Percentiles rank a stretch among this genome's conserved stretches.
These are phyloP conservation scores for Colletotrichum costaricense DNA, from an alignment of 2,329 filamentous ascomycete species.

Conservation along the genomic window DNA sequence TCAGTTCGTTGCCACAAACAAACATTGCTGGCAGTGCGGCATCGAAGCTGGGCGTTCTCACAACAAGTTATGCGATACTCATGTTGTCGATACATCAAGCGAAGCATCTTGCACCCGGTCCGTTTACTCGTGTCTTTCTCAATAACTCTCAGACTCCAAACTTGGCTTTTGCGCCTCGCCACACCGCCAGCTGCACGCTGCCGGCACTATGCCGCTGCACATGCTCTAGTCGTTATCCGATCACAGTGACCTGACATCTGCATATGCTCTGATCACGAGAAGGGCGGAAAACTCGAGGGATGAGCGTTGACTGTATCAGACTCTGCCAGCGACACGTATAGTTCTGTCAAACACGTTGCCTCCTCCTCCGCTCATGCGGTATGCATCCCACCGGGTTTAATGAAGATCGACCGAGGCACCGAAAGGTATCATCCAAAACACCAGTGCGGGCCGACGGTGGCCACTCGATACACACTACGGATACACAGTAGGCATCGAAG, in stretches of 20 bases:
- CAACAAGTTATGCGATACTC: not conserved
- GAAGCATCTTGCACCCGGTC: not conserved
- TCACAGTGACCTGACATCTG: not conserved
- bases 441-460: not conserved
- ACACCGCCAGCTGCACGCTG: not conserved
- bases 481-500: not conserved
- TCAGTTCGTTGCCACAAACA: not conserved
- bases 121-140: not conserved
- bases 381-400: not conserved
- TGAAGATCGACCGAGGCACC: not conserved
- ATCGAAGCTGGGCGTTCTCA: not conserved
- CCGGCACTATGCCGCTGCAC: conserved; percentile 2
- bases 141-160: not conserved
- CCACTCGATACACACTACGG: not conserved
- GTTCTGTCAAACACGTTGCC: conserved; percentile 21
- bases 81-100: not conserved
- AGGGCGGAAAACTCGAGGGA: not conserved
- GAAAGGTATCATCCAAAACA: not conserved
- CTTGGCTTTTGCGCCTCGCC: not conserved
- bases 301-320: not conserved
- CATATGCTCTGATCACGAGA: not conserved
- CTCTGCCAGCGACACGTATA: not conserved
- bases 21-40: not conserved
- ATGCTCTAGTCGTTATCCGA: not conserved
- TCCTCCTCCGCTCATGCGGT: not conserved